Base-by-base conservation (phyloP, 225 moss, liverwort and hornwort species). In the Ulota crispa region DNA sequence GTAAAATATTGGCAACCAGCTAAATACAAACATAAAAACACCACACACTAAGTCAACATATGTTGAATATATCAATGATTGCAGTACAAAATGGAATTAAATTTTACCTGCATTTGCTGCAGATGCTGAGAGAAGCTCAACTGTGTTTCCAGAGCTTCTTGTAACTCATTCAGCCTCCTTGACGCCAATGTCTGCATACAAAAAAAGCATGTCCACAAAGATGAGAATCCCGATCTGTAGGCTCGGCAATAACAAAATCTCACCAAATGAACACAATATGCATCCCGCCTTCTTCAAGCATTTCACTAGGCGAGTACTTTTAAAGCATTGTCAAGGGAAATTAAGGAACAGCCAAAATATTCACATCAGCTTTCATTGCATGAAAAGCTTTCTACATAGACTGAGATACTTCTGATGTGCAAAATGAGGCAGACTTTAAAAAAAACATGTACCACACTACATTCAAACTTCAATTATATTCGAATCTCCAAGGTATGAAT, bases 131-230 rank as follows among this genome's bases (percentile, higher is more conserved):
- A 89, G 80, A 93, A 91, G 82, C 86, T 91, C 79, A 94, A 78
- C 76, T 96, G 94, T 53, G 89, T 89, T 84, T 99, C 92, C 68
- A 94, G 89, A 72, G 99, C 89, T 72, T 90, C 96, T 88, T 99
- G 93, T 39, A 99, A 87, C 81, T 99, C 99, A 54, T 64, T 87
- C 43, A 96, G 94, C 84, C 99, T 96, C 80, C 89, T 89, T 30
- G 93, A 88, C 52, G 96, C 96, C 82, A 99, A 84, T 24, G 86
- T 84, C 99, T 99, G 84, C 76, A 77, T 19, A 80, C 28, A 78
- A 76, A 72, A 27, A 76, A 70, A 72, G 61, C 31, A 56, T 8
- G 23, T 68, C 74, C 75, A 78, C 32, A 8, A 57, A 52, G 10
- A 14, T 78, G 27, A 75, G 52, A 23, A 62, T 47, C 20, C 54